Percentiles rank a stretch among this genome's conserved stretches.
phyloP scores from a whole-genome alignment of 2,329 filamentous ascomycete species.

The Colletotrichum phormii region DNA sequence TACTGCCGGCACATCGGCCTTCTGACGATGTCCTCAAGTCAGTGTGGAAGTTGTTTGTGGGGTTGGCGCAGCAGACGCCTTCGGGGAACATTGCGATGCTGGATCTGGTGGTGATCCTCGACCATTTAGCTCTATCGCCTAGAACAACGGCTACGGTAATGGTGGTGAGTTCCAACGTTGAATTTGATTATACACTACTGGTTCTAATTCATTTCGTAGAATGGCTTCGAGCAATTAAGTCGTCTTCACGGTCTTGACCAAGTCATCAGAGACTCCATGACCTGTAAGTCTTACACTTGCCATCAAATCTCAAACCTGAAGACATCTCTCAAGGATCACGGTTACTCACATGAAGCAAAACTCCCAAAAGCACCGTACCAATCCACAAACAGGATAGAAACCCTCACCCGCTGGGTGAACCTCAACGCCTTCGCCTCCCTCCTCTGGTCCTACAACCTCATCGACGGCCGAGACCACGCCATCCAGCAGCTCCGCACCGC shows the following conservation, averaged over 20 bases:
- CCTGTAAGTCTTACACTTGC: slow-evolving; percentile 11
- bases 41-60: slow-evolving; percentile 34
- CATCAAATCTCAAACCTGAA: background rate
- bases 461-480: slow-evolving; percentile 33
- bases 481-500: slow-evolving; percentile 33
- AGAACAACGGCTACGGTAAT: slow-evolving; percentile 25
- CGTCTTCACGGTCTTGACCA: slow-evolving; percentile 12
- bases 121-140: slow-evolving; percentile 25
- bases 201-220: background rate
- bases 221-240: slow-evolving; percentile 31
- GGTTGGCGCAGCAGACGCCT: slow-evolving; percentile 36
- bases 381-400: background rate
- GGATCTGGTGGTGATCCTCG: slow-evolving; percentile 28
- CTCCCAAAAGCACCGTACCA: slow-evolving; percentile 1
- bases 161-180: background rate
- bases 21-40: slow-evolving; percentile 13
- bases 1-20: background rate
- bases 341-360: background rate
- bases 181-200: too few relatives aligned
- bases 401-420: slow-evolving; percentile 25
- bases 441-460: slow-evolving; percentile 35
- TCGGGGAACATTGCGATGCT: slow-evolving; percentile 30
- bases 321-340: background rate
- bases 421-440: slow-evolving; percentile 36
- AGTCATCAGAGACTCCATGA: slow-evolving; percentile 19